These are phyloP conservation scores for Metschnikowia vanudenii DNA, from an alignment of 805 yeast genomes.

Conservation along the genomic window DNA sequence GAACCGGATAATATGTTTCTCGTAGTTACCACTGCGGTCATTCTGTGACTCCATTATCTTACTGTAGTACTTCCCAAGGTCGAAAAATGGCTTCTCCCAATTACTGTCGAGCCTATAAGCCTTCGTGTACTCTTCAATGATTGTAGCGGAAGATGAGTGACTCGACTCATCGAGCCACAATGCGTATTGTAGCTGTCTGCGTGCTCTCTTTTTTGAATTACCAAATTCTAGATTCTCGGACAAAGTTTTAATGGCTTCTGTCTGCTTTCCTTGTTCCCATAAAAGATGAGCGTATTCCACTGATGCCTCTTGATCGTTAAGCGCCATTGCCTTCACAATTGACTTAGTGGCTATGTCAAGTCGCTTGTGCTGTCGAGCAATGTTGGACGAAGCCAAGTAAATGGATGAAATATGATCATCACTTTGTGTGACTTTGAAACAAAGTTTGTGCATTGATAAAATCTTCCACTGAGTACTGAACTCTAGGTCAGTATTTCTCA, in stretches of 20 bases:
- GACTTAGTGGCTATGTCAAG: constrained; percentile 70
- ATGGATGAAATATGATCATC: constrained; percentile 46
- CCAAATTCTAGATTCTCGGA: constrained; percentile 37
- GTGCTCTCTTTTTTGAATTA: constrained; percentile 26
- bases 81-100: constrained; percentile 81
- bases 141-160: constrained; percentile 72
- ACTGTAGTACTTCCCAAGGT: constrained; percentile 75
- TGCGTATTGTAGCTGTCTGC: constrained; percentile 73
- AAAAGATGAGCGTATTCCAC: constrained; percentile 76
- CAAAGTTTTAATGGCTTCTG: constrained; percentile 74
- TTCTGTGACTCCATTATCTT: constrained; percentile 70
- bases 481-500: constrained; percentile 37
- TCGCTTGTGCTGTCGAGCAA: constrained; percentile 67
- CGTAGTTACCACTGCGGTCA: constrained; percentile 49
- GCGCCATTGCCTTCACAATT: constrained; percentile 57
- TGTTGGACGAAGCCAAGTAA: constrained; percentile 57
- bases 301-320: constrained; percentile 48
- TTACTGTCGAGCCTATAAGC: constrained; percentile 53
- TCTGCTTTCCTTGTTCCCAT: constrained; percentile 87
- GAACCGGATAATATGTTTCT: constrained; percentile 51
- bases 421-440: constrained; percentile 23
- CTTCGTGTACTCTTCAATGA: constrained; percentile 64
- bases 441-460: constrained; percentile 57
- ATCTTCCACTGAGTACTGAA: constrained; percentile 61
- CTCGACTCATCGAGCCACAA: constrained; percentile 87